phyloP scores from a whole-genome alignment of 2,329 filamentous ascomycete species.

The Laburnicola sp. region DNA sequence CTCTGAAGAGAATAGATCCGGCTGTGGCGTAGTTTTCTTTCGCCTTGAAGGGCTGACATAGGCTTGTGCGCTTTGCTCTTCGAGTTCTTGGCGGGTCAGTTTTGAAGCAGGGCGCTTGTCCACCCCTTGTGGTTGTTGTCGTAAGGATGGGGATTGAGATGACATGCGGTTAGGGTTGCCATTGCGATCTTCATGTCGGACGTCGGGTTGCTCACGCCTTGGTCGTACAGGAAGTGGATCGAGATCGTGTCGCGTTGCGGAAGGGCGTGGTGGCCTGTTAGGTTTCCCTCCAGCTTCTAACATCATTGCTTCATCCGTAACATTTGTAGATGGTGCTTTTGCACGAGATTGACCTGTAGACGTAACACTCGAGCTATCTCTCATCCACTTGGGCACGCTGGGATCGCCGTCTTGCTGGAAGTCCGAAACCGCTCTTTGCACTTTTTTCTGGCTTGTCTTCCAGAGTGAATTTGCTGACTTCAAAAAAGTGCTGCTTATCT shows the following conservation, averaged over 20 bases:
- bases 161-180: constrained; percentile 42
- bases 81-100: constrained; percentile 71
- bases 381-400: constrained; percentile 94
- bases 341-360: constrained; percentile 21
- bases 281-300: constrained; percentile 70
- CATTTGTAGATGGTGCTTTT: constrained; percentile 26
- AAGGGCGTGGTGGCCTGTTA: constrained; percentile 41
- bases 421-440: constrained; percentile 89
- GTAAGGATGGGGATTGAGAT: constrained; percentile 46
- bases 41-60: constrained; percentile 86
- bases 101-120: constrained; percentile 57
- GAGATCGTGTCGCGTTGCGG: constrained; percentile 25
- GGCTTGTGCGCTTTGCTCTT: constrained; percentile 78
- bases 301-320: constrained; percentile 67
- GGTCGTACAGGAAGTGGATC: constrained; percentile 29
- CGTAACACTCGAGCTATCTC: constrained; percentile 60
- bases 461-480: constrained; percentile 95
- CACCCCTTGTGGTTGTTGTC: constrained; percentile 35
- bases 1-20: constrained; percentile 62
- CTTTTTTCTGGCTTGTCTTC: constrained; percentile 91
- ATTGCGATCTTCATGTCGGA: constrained; percentile 20
- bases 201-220: constrained; percentile 27
- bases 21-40: constrained; percentile 63
- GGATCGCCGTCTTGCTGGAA: constrained; percentile 74
- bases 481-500: constrained; percentile 79